Conservation (phyloP, 2,329 filamentous ascomycete genomes). For the Botrytis pseudocinerea region DNA sequence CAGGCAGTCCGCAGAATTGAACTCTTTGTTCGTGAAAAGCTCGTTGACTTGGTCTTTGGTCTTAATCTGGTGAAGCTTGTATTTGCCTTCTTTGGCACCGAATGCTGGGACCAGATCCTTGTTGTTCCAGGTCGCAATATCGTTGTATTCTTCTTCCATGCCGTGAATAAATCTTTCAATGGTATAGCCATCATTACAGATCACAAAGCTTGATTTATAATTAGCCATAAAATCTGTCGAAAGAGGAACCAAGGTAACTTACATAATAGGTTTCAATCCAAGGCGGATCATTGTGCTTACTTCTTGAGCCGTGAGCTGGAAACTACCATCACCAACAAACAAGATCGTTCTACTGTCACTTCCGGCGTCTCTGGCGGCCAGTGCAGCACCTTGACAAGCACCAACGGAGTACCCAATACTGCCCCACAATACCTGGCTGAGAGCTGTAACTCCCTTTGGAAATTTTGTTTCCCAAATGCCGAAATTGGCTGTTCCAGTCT, state of each 20-base stretch:
- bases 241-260: conserved; percentile 41
- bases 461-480: conserved; percentile 85
- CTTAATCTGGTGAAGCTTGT: conserved; percentile 66
- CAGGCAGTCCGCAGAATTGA: conserved; percentile 56
- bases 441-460: conserved; percentile 72
- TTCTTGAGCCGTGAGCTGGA: conserved; percentile 84
- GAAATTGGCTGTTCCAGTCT: conserved; percentile 86
- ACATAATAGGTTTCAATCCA: conserved; percentile 74
- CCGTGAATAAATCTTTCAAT: conserved; percentile 89
- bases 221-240: background rate
- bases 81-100: conserved; percentile 58
- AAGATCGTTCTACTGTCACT: conserved; percentile 68
- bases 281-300: conserved; percentile 80
- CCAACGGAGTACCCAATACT: conserved; percentile 67
- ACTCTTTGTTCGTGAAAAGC: conserved; percentile 64
- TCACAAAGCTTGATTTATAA: conserved; percentile 60
- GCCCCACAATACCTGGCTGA: conserved; percentile 76
- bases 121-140: conserved; percentile 75
- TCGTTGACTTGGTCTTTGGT: conserved; percentile 67
- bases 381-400: conserved; percentile 65
- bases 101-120: conserved; percentile 68
- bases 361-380: conserved; percentile 68
- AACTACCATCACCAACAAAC: conserved; percentile 85
- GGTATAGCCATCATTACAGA: conserved; percentile 87
- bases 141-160: conserved; percentile 77